These are phyloP conservation scores for Pseudoperonospora humuli DNA, from an alignment of 352 stramenopile genomes.

Conservation along the genomic window DNA sequence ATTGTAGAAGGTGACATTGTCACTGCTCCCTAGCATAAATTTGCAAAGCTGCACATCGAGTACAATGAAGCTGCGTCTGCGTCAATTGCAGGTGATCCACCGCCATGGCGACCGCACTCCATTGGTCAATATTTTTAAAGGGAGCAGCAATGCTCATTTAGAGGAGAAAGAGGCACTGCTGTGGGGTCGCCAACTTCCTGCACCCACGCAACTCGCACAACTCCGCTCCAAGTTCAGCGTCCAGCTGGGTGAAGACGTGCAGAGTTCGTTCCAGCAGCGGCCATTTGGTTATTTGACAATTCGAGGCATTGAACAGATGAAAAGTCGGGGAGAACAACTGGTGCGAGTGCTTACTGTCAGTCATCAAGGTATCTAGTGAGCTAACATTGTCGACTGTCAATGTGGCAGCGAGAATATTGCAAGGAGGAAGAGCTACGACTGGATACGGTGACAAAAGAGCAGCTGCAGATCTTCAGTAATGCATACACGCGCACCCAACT, in stretches of 20 bases:
- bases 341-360: too few relatives aligned
- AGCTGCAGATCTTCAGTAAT: constrained; percentile 63
- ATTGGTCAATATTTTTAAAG: constrained; percentile 60
- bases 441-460: constrained; percentile 18
- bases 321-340: constrained; percentile 34
- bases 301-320: constrained; percentile 64
- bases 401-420: constrained; percentile 32
- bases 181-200: constrained; percentile 42
- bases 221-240: constrained; percentile 31
- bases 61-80: constrained; percentile 35
- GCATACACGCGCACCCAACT: constrained; percentile 72
- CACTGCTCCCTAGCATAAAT: too few relatives aligned
- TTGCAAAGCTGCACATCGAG: background rate
- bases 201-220: constrained; percentile 23
- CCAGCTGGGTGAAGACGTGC: constrained; percentile 2
- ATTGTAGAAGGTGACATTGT: too few relatives aligned
- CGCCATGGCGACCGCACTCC: constrained; percentile 76
- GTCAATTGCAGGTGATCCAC: constrained; percentile 72
- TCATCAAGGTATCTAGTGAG: too few relatives aligned
- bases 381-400: background rate
- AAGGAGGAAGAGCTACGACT: constrained; percentile 34
- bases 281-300: constrained; percentile 66
- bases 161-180: constrained; percentile 35
- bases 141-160: constrained; percentile 8
- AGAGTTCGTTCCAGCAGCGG: constrained; percentile 37